A percentile compares a stretch with the other conserved stretches of the same genome.
Evolutionary conservation across 2,329 filamentous ascomycete species (phyloP).

Genomic region (Stagonosporopsis rhizophila): DNA sequence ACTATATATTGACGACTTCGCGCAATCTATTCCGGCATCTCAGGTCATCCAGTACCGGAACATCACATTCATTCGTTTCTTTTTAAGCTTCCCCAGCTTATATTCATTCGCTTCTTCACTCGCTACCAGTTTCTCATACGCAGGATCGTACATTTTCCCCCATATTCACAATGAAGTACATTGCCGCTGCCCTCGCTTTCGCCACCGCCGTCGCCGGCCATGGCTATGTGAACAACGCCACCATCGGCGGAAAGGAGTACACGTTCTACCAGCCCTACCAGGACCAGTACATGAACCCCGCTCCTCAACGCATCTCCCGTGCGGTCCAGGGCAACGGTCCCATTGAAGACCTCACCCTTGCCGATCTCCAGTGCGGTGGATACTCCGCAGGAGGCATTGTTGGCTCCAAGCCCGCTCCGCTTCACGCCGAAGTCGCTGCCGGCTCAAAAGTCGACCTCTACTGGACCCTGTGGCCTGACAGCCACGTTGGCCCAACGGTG

Average conservation of each 20-base stretch:
- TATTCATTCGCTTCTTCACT: constrained; percentile 21
- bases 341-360: constrained; percentile 59
- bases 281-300: constrained; percentile 43
- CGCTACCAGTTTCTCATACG: constrained; percentile 13
- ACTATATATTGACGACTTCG: constrained; percentile 27
- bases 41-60: constrained; percentile 27
- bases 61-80: constrained; percentile 26
- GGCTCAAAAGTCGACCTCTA: constrained; percentile 61
- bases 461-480: constrained; percentile 60
- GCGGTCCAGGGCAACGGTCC: constrained; percentile 66
- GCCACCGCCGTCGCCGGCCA: constrained; percentile 43
- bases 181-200: constrained; percentile 37
- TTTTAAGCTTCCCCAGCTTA: constrained; percentile 21
- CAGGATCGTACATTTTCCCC: constrained; percentile 16
- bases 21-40: constrained; percentile 30
- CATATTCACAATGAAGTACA: constrained; percentile 42
- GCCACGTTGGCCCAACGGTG: constrained; percentile 62
- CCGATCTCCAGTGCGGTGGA: constrained; percentile 65
- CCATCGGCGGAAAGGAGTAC: constrained; percentile 41
- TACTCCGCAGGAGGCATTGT: constrained; percentile 57
- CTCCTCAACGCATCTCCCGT: constrained; percentile 63
- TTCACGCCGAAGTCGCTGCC: constrained; percentile 62
- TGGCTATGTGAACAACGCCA: constrained; percentile 47
- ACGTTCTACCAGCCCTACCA: constrained; percentile 47
- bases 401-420: constrained; percentile 61